Evolutionary conservation across 1,139 yeast species (phyloP), one percentile per base, ranked within the genome.

Genomic region (Zygosaccharomyces sapae): DNA sequence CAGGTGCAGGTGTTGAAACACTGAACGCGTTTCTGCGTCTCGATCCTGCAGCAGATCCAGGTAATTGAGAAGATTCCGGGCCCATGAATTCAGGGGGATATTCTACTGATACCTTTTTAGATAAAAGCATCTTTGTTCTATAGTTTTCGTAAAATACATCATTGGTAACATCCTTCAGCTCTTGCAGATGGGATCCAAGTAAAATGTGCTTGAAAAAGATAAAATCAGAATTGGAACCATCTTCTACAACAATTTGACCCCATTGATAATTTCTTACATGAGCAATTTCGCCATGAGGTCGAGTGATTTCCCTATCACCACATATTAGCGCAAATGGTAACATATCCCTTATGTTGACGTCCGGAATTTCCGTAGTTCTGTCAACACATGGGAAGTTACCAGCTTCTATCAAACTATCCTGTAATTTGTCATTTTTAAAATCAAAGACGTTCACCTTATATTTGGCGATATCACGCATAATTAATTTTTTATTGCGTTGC

Each of bases 151-250:
- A 84, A 51, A 83, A 73, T 48, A 74, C 70, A 49, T 79, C 79
- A 59, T 82, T 87, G 5, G 90, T 83, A 43, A 77, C 69, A 55
- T 83, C 88, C 65, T 83, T 83, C 58, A 84, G 76, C 55, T 84
- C 90, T 63, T 83, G 85, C 60, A 84, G 72, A 65, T 84, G 90
- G n/a, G 90, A 83, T 37, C 86, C 86, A 55, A 84, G 72, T 51
- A 84, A 67, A 5, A 83, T 82, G 50, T 83, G 80, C 65, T 81
- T 82, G 63, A 84, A 73, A 46, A 77, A 72, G 9, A 83, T 74
- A 59, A 83, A 83, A 63, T 83, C 89, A 52, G 83, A 80, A 52
- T 72, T 71, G 16, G 71, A 75, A 2, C 80, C 75, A 62, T 80
- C 79, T 57, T 80, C 84, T 45, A 79, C 63, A 41, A 55, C 53